Conservation (phyloP, 2,329 filamentous ascomycete species). For the Thermomyces lanuginosus region DNA sequence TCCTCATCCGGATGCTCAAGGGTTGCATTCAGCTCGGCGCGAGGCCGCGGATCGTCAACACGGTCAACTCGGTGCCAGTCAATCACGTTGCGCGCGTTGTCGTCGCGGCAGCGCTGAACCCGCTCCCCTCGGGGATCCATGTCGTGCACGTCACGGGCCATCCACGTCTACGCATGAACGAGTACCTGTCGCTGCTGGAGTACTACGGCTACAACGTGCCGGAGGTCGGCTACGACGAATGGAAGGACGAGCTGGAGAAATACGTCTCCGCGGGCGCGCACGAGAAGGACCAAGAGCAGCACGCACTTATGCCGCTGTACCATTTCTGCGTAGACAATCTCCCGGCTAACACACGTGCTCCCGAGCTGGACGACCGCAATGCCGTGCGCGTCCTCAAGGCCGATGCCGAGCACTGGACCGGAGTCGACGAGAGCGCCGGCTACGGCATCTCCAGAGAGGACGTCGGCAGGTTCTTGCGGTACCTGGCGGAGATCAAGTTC, state of each 20-base stretch:
- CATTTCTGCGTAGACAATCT: constrained; percentile 56
- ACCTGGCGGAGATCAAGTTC: constrained; percentile 47
- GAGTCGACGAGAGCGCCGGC: constrained; percentile 39
- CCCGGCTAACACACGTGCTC: constrained; percentile 52
- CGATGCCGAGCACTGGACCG: constrained; percentile 41
- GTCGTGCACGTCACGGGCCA: constrained; percentile 69
- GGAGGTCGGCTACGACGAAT: constrained; percentile 49
- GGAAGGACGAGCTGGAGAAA: constrained; percentile 50
- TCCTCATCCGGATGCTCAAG: constrained; percentile 72
- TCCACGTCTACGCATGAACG: constrained; percentile 60
- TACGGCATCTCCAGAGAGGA: constrained; percentile 43
- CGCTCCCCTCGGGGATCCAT: constrained; percentile 36
- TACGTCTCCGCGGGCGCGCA: constrained; percentile 43
- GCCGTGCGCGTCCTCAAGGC: constrained; percentile 46
- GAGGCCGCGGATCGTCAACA: constrained; percentile 65
- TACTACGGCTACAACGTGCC: constrained; percentile 58
- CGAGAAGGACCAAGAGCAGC: constrained; percentile 44
- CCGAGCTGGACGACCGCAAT: constrained; percentile 59
- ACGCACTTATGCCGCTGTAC: constrained; percentile 58
- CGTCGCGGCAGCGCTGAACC: constrained; percentile 54
- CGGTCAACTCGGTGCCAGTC: constrained; percentile 78
- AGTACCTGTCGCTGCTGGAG: constrained; percentile 55
- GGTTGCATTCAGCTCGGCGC: constrained; percentile 65
- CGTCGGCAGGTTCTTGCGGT: constrained; percentile 48
- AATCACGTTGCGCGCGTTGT: constrained; percentile 69